Base-by-base conservation (phyloP, 78 protist genomes). In the Dictyostelium citrinum region DNA sequence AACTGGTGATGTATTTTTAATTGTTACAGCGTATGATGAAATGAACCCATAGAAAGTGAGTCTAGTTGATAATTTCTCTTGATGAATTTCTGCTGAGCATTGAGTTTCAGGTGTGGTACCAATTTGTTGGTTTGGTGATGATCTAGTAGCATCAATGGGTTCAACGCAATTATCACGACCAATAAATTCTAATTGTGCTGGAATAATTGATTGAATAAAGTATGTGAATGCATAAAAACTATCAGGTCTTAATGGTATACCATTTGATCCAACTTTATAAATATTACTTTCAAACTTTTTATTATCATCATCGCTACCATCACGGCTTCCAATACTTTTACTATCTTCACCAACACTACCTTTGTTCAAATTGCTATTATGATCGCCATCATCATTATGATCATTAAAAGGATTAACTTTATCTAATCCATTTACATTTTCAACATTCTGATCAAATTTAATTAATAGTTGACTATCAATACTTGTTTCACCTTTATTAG, bases 221-320 rank as follows among this genome's bases (percentile, higher is more conserved):
- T 82, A 82, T 12, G 90, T 82, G 22, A 82, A 82, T 9, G 81
- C 46, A 45, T 64, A 82, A 64, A 68, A 82, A 68, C 90, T 82
- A 29, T 39, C 37, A 14, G 90, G 80, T 45, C 80, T 22, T 16
- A 82, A 14, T n/a, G 51, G 51, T 24, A 67, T 43, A 45, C 81
- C 78, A 24, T 24, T 68, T 33, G 68, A 22, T 7, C 49, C 27
- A 37, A 61, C 46, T n/a, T 16, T 33, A 17, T 37, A 64, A 1
- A 35, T 31, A 33, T 29, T 8, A 12, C 16, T 22, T 29, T 55
- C 49, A 61, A 61, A 24, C 20, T 24, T 61, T 10, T 61, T 61
- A 61, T 24, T 61, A 24, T 64, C 72, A 64, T 37, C 27, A 27
- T 17, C 43, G 5, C 43, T 39, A 39, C 43, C 3, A 37, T 37